Conservation (phyloP, 1,284 basidiomycete species). For the Farysia itapuensis region DNA sequence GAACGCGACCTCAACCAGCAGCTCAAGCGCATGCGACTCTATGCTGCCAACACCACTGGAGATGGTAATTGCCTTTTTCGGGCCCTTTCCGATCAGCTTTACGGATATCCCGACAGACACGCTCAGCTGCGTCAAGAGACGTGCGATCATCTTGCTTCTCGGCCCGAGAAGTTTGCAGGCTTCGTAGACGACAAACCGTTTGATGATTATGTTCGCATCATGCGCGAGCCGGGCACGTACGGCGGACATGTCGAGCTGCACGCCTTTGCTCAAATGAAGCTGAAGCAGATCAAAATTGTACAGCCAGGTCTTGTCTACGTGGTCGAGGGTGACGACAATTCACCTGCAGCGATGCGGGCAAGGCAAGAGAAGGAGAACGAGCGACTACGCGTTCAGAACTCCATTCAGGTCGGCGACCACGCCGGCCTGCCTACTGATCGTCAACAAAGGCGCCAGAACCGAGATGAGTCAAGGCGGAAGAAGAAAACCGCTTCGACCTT, state of each 20-base stretch:
- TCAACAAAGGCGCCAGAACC: conserved; percentile 24
- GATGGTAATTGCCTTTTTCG: conserved; percentile 59
- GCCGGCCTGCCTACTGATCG: conserved; percentile 30
- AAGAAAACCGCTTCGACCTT: conserved; percentile 7
- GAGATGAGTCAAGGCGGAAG: conserved; percentile 26
- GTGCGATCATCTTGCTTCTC: conserved; percentile 76
- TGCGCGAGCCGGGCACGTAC: conserved; percentile 71
- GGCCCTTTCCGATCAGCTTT: conserved; percentile 67
- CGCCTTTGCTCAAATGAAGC: conserved; percentile 79
- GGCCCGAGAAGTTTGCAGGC: conserved; percentile 75
- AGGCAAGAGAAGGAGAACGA: conserved; percentile 35
- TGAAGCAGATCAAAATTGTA: conserved; percentile 81
- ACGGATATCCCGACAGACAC: conserved; percentile 74
- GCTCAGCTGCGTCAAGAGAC: conserved; percentile 69
- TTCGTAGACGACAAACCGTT: conserved; percentile 77
- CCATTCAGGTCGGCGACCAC: conserved; percentile 17
- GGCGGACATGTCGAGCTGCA: conserved; percentile 87
- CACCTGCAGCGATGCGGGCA: conserved; percentile 39
- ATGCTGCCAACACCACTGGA: conserved; percentile 56
- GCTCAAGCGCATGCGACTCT: conserved; percentile 52
- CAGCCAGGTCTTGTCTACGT: conserved; percentile 70
- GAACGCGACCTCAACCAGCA: conserved; percentile 51
- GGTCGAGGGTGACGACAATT: conserved; percentile 58
- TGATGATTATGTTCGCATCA: conserved; percentile 46
- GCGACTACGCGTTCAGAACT: conserved; percentile 28